phyloP scores from a whole-genome alignment of 768 basidiomycete species.

The Tulasnella sp. region DNA sequence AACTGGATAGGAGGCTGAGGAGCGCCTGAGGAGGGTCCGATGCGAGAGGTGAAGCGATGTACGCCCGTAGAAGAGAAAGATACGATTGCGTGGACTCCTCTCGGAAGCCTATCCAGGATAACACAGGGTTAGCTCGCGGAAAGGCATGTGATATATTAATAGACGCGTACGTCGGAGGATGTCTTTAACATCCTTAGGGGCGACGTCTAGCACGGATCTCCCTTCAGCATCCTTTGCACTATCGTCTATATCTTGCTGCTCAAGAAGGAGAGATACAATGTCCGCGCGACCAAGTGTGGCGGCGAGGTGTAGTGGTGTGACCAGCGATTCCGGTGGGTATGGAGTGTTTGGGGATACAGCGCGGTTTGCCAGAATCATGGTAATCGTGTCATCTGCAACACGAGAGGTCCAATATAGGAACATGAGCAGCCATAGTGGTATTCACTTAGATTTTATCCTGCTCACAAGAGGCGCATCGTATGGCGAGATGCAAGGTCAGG shows the following conservation, averaged over 20 bases:
- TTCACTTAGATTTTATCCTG: not conserved
- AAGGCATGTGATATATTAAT: not conserved
- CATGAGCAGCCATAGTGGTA: no score
- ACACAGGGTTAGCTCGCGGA: not conserved
- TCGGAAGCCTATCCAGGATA: constrained; percentile 38
- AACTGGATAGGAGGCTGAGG: constrained; percentile 51
- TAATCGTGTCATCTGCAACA: constrained; percentile 51
- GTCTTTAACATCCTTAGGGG: constrained; percentile 53
- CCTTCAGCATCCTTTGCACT: constrained; percentile 57
- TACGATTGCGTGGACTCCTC: constrained; percentile 64
- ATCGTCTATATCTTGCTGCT: constrained; percentile 74
- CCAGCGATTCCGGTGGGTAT: constrained; percentile 60
- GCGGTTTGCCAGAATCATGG: constrained; percentile 56
- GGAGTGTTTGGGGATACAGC: constrained; percentile 71
- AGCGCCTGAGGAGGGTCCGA: constrained; percentile 32
- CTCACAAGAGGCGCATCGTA: constrained; percentile 69
- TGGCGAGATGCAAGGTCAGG: constrained; percentile 68
- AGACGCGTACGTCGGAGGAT: constrained; percentile 48
- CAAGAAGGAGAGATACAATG: constrained; percentile 63
- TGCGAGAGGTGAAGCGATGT: constrained; percentile 49
- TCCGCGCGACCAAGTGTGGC: constrained; percentile 64
- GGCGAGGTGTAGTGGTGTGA: constrained; percentile 63
- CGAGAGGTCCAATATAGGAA: not conserved
- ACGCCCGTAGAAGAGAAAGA: constrained; percentile 59
- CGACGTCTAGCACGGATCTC: constrained; percentile 59